A percentile compares a stretch with the other conserved stretches of the same genome.
Evolutionary conservation across 768 basidiomycete genomes (phyloP).

Genomic region (Hypsizygus marmoreus): DNA sequence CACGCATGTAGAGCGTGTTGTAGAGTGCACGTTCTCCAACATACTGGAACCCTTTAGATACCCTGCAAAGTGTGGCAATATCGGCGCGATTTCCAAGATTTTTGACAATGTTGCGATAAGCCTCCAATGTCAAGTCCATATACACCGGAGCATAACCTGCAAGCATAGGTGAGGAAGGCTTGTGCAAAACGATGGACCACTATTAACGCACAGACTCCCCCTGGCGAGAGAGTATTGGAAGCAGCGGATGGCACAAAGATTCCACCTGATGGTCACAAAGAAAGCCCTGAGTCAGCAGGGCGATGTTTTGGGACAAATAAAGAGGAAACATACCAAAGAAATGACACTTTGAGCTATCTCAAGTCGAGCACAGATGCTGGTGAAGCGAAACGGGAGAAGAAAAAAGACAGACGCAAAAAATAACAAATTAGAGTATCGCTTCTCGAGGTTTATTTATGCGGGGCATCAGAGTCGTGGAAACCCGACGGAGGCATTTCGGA

Average conservation of each 20-base stretch:
- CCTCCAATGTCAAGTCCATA: constrained; percentile 65
- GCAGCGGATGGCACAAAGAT: constrained; percentile 16
- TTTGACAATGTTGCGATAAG: constrained; percentile 57
- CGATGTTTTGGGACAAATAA: not conserved
- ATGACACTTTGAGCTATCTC: not conserved
- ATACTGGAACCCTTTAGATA: constrained; percentile 54
- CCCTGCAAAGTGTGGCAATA: constrained; percentile 57
- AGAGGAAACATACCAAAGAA: constrained; percentile 10
- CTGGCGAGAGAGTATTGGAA: constrained; percentile 18
- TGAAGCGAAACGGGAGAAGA: constrained; percentile 1
- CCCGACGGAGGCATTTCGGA: constrained; percentile 40
- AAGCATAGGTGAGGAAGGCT: constrained; percentile 4
- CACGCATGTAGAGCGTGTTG: constrained; percentile 53
- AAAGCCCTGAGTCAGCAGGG: constrained; percentile 1
- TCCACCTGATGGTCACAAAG: constrained; percentile 1
- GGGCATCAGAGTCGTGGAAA: constrained; percentile 40
- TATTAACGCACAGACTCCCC: constrained; percentile 30
- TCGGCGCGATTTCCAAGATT: constrained; percentile 53
- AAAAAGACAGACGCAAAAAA: constrained; percentile 11
- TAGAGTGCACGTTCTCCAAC: constrained; percentile 63
- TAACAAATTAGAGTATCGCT: constrained; percentile 28
- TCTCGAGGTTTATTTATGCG: constrained; percentile 36
- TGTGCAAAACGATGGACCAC: not conserved
- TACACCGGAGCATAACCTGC: constrained; percentile 44
- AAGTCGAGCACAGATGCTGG: constrained; percentile 5